These are phyloP conservation scores for Verticillium dahliae DNA, from an alignment of 2,329 filamentous ascomycete genomes.

Conservation along the genomic window DNA sequence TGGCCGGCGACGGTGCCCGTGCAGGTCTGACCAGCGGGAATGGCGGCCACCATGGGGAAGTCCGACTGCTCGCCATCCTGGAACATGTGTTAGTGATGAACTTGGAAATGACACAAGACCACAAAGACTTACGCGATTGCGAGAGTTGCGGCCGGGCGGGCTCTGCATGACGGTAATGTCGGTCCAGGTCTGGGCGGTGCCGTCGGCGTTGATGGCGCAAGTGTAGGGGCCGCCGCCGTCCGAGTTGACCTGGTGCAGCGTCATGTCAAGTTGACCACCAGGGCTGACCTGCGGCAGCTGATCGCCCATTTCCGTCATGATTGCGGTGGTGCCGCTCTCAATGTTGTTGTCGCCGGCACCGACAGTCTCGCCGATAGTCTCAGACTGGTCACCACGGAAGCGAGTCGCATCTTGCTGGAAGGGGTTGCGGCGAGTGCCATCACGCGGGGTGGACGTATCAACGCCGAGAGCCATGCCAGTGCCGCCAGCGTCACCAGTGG, in stretches of 20 bases:
- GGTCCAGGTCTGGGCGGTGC: conserved; percentile 41
- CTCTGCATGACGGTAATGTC: conserved; percentile 44
- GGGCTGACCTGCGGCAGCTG: conserved; percentile 51
- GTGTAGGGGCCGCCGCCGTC: conserved; percentile 35
- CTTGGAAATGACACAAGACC: background rate
- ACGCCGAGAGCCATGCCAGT: conserved; percentile 45
- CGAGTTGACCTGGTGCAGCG: conserved; percentile 20
- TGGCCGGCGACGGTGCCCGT: conserved; percentile 50
- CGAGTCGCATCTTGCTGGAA: conserved; percentile 60
- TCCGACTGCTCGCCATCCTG: conserved; percentile 28
- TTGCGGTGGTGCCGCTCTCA: conserved; percentile 47
- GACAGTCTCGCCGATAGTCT: conserved; percentile 52
- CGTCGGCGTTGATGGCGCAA: conserved; percentile 51
- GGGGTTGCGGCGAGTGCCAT: conserved; percentile 51
- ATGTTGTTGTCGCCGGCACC: conserved; percentile 49
- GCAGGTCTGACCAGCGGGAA: conserved; percentile 44
- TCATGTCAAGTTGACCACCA: conserved; percentile 54
- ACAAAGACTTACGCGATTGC: conserved; percentile 26
- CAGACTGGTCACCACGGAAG: conserved; percentile 46
- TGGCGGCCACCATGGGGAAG: conserved; percentile 41
- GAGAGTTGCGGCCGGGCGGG: conserved; percentile 41
- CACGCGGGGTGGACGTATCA: conserved; percentile 50
- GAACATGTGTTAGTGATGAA: background rate
- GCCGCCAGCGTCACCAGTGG: conserved; percentile 51
- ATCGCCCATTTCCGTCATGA: conserved; percentile 50